phyloP scores from a whole-genome alignment of 164 flowering plant genomes.

The Amborella trichopoda region DNA sequence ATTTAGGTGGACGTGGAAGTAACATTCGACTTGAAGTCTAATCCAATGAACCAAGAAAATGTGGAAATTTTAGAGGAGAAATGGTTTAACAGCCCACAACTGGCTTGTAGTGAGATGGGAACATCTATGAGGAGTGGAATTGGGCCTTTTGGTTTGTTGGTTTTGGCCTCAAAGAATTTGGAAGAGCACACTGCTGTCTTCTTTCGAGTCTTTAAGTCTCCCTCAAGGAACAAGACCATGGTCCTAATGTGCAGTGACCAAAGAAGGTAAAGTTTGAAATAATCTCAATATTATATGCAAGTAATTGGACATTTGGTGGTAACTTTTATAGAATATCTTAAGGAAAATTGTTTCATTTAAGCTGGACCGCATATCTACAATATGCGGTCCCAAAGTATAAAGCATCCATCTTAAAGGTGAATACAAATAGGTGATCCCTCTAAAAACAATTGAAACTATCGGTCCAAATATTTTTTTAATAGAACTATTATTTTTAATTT shows the following conservation, averaged over 20 bases:
- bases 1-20: slow-evolving; percentile 42
- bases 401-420: too few relatives aligned
- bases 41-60: slow-evolving; percentile 16
- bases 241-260: slow-evolving; percentile 69
- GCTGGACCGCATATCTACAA: too few relatives aligned
- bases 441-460: too few relatives aligned
- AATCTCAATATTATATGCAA: too few relatives aligned
- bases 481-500: too few relatives aligned
- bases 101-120: slow-evolving; percentile 26
- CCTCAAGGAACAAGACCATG: slow-evolving; percentile 12
- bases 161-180: slow-evolving; percentile 34
- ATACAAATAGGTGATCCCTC: too few relatives aligned
- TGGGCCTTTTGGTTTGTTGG: slow-evolving; percentile 56
- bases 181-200: slow-evolving; percentile 48
- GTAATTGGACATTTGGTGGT: too few relatives aligned
- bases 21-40: slow-evolving; percentile 22
- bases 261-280: slow-evolving; percentile 61
- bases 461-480: too few relatives aligned
- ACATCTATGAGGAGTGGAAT: slow-evolving; percentile 25
- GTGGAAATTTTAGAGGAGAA: slow-evolving; percentile 31
- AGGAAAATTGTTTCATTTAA: too few relatives aligned
- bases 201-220: slow-evolving; percentile 37
- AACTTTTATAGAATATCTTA: too few relatives aligned
- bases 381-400: too few relatives aligned
- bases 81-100: slow-evolving; percentile 36